phyloP scores from a whole-genome alignment of 2,329 filamentous ascomycete genomes.

The Clonostachys byssicola region DNA sequence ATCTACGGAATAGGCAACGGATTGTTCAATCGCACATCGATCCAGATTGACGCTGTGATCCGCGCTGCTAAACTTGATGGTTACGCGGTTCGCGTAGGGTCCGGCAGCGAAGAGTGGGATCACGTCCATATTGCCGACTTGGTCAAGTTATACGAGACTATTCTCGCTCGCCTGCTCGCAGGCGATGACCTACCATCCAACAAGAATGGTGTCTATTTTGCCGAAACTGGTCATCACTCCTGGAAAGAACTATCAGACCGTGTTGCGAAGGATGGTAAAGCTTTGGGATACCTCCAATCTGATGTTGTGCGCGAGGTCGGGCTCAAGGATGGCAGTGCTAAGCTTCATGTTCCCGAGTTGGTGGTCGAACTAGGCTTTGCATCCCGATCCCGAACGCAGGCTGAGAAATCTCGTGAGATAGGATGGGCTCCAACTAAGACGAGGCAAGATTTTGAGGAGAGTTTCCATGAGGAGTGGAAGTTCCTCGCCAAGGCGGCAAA shows the following conservation, averaged over 20 bases:
- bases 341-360: no score
- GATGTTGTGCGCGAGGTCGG: no score
- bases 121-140: slow-evolving; percentile 40
- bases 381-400: no score
- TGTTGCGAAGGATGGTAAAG: no score
- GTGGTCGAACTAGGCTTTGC: no score
- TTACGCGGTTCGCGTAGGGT: slow-evolving; percentile 17
- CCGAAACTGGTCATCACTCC: slow-evolving; percentile 27
- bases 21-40: slow-evolving; percentile 29
- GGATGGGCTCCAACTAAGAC: no score
- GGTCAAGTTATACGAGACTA: slow-evolving; percentile 29
- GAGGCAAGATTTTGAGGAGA: no score
- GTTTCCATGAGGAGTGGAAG: no score
- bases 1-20: slow-evolving; percentile 41
- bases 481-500: no score
- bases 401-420: no score
- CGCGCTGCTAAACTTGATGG: slow-evolving; percentile 16
- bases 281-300: no score
- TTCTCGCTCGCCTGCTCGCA: slow-evolving; percentile 24
- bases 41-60: slow-evolving; percentile 29
- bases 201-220: slow-evolving; percentile 35
- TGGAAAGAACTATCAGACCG: slow-evolving; percentile 25
- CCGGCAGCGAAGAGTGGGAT: slow-evolving; percentile 29
- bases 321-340: no score
- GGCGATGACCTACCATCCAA: slow-evolving; percentile 22